Evolutionary conservation across 306 rosid genomes (phyloP), one percentile per base, ranked within the genome.

Genomic region (Castanopsis chinensis): DNA sequence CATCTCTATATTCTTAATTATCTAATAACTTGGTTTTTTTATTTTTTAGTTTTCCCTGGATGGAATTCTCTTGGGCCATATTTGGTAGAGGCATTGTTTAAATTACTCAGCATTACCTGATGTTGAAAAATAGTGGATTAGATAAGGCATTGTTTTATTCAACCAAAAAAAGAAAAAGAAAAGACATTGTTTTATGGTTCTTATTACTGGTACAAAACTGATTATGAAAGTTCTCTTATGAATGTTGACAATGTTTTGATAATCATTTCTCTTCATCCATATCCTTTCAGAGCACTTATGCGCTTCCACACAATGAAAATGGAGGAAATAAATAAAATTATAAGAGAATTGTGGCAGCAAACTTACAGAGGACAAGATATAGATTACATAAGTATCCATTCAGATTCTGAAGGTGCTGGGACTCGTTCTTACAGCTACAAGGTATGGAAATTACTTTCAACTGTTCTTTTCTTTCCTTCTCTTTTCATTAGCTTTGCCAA

Each of bases 251-350:
- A n/a, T 23, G 32, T 23, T 59, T 8, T 21, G 2, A 27, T 59
- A 59, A 21, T 18, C 64, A 58, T 80, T 78, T 69, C 19, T 21
- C 73, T 61, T 77, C 54, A 73, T 77, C 60, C 76, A 27, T 78
- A 69, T 87, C 76, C 57, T 55, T 89, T 78, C 82, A 95, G 99
- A 81, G 99, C 99, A 76, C 82, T 95, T 41, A 92, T 94, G 99
- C 93, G 99, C 75, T 95, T 95, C 84, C 97, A 95, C 87, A 69
- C 92, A 5, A 91, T 95, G 99, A 95, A 95, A 87, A 95, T 95
- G 99, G 99, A 92, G 83, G 99, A 95, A 89, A 95, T 95, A 83
- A 95, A 92, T 89, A 95, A 92, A 88, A 95, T 95, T 78, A 92
- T 95, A 61, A 80, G 97, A 81, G 99, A 95, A 77, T 84, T 95